Percentiles rank a stretch among this genome's conserved stretches.
phyloP scores from a whole-genome alignment of 495 filamentous ascomycete genomes.

The Aspergillus homomorphus region DNA sequence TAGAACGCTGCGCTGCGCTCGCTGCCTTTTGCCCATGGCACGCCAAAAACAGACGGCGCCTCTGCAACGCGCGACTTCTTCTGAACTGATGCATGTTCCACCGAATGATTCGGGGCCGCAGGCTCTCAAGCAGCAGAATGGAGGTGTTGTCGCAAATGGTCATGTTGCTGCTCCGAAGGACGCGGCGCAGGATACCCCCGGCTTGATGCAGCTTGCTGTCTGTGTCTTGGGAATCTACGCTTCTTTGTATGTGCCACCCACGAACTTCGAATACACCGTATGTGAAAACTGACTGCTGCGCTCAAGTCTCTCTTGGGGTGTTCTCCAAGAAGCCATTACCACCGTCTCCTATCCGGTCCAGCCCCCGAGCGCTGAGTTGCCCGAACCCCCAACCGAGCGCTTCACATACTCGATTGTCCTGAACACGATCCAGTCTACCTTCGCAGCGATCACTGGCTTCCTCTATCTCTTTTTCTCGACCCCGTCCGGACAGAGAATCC shows the following conservation, averaged over 20 bases:
- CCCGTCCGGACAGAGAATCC: constrained; percentile 50
- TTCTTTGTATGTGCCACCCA: constrained; percentile 69
- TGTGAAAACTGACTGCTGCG: constrained; percentile 18
- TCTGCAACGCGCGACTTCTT: constrained; percentile 62
- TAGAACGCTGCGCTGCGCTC: neutral
- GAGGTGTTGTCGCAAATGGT: constrained; percentile 29
- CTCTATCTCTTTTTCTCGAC: constrained; percentile 73
- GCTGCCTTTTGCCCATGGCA: constrained; percentile 51
- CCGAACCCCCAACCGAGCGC: constrained; percentile 56
- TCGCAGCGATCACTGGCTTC: constrained; percentile 78
- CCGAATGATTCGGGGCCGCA: constrained; percentile 28
- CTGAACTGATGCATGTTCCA: constrained; percentile 52
- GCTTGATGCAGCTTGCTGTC: constrained; percentile 69
- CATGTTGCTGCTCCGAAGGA: constrained; percentile 21
- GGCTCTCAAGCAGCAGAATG: constrained; percentile 39
- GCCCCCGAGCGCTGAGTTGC: constrained; percentile 38
- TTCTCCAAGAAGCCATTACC: constrained; percentile 96
- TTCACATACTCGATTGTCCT: constrained; percentile 94
- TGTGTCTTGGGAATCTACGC: constrained; percentile 93
- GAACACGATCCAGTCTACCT: constrained; percentile 91
- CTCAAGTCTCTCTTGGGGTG: constrained; percentile 85
- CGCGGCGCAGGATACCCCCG: constrained; percentile 40
- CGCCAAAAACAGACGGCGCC: constrained; percentile 68
- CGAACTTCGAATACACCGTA: neutral
- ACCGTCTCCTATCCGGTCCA: constrained; percentile 72